phyloP scores from a whole-genome alignment of 345 rosid species.

The Trapa incisa region DNA sequence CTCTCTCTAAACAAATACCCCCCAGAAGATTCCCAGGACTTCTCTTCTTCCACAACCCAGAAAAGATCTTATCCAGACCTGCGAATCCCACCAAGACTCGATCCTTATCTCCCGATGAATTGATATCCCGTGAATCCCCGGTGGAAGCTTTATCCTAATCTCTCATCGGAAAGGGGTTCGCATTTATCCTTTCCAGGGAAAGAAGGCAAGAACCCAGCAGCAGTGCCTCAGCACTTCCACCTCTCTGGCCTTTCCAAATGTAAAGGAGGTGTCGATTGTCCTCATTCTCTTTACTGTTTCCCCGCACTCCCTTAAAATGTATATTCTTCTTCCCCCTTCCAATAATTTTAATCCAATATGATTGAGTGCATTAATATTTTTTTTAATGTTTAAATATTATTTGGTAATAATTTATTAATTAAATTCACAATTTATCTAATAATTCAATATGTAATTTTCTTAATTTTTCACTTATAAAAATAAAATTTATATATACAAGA shows the following conservation, averaged over 20 bases:
- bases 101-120: neutral
- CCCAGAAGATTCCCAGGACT: too few relatives aligned
- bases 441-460: too few relatives aligned
- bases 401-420: too few relatives aligned
- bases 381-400: too few relatives aligned
- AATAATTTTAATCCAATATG: too few relatives aligned
- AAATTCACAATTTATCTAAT: too few relatives aligned
- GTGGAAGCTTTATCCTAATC: neutral
- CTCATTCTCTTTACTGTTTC: neutral
- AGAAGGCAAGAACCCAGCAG: neutral
- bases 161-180: neutral
- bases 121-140: neutral
- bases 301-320: neutral
- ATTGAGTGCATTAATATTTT: too few relatives aligned
- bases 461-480: too few relatives aligned
- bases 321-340: neutral
- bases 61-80: neutral
- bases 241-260: conserved; percentile 1
- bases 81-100: neutral
- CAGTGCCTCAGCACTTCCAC: conserved; percentile 2
- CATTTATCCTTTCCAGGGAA: neutral
- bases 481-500: too few relatives aligned
- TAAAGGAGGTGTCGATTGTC: neutral
- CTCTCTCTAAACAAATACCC: too few relatives aligned
- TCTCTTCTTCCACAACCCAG: neutral